Conservation (phyloP, 192 early-diverging fungal genomes). For the Mortierella antarctica region DNA sequence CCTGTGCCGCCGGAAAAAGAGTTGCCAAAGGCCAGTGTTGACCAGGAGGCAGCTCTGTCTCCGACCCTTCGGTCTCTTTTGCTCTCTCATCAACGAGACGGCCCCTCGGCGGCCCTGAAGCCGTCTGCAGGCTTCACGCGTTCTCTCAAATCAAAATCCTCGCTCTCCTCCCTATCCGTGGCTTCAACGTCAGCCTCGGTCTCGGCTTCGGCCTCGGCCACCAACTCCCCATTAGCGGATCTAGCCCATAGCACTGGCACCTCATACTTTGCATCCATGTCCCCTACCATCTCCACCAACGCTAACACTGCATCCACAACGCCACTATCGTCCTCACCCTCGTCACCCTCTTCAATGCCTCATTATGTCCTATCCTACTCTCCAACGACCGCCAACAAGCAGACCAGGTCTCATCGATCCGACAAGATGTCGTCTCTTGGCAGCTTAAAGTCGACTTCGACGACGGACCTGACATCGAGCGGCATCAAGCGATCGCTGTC, state of each 20-base stretch:
- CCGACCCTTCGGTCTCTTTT: not conserved
- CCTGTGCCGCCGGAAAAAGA: not conserved
- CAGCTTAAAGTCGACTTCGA: no score
- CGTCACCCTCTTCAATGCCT: conserved; percentile 1
- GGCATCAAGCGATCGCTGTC: no score
- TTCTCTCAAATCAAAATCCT: conserved; percentile 34
- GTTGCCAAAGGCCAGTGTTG: not conserved
- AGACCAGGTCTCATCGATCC: no score
- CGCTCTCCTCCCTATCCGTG: conserved; percentile 17
- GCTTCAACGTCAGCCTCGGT: conserved; percentile 8
- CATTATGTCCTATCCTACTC: no score
- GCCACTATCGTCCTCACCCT: not conserved
- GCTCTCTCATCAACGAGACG: conserved; percentile 14
- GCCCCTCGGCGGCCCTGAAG: conserved; percentile 4
- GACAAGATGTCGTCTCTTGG: no score
- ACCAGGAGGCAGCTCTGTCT: not conserved
- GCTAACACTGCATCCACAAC: not conserved
- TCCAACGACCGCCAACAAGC: no score
- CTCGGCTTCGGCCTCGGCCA: conserved; percentile 6
- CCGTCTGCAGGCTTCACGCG: conserved; percentile 2
- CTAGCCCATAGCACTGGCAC: not conserved
- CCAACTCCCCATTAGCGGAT: conserved; percentile 11
- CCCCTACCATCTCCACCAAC: not conserved
- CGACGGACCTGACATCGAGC: no score
- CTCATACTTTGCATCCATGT: conserved; percentile 20